phyloP scores from a whole-genome alignment of 768 basidiomycete genomes.

The Suillus lakei region DNA sequence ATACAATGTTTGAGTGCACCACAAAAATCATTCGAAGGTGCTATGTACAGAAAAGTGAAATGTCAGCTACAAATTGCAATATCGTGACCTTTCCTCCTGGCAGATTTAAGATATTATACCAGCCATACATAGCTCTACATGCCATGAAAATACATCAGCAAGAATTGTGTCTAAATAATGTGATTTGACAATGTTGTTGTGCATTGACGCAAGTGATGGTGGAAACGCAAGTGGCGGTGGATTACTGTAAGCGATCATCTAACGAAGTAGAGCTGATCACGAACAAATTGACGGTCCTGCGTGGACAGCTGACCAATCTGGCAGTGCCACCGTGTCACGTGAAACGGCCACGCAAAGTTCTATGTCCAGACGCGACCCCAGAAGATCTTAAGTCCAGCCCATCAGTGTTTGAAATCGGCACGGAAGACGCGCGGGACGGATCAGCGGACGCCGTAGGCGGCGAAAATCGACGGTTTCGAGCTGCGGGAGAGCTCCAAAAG shows the following conservation, averaged over 20 bases:
- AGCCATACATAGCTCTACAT: background rate
- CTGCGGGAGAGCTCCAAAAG: too few relatives aligned
- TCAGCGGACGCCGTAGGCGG: too few relatives aligned
- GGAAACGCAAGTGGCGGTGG: background rate
- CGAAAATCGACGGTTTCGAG: too few relatives aligned
- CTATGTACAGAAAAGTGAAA: background rate
- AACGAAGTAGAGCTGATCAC: too few relatives aligned
- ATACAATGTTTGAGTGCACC: background rate
- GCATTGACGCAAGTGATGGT: background rate
- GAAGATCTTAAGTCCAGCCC: too few relatives aligned
- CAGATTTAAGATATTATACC: background rate
- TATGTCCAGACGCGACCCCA: too few relatives aligned
- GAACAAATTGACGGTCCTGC: too few relatives aligned
- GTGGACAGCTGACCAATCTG: too few relatives aligned
- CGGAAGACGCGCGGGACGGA: too few relatives aligned
- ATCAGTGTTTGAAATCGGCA: too few relatives aligned
- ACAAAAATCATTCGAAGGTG: background rate
- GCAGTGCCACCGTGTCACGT: too few relatives aligned
- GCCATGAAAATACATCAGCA: background rate
- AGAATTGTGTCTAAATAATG: slow-evolving; percentile 4
- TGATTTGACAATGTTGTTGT: background rate
- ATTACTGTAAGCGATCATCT: background rate
- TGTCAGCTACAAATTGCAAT: background rate
- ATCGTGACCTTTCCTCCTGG: background rate
- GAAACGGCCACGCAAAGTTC: too few relatives aligned